A percentile compares a stretch with the other conserved stretches of the same genome.
phyloP scores from a whole-genome alignment of 2,329 filamentous ascomycete species.

The Colletotrichum incanum region DNA sequence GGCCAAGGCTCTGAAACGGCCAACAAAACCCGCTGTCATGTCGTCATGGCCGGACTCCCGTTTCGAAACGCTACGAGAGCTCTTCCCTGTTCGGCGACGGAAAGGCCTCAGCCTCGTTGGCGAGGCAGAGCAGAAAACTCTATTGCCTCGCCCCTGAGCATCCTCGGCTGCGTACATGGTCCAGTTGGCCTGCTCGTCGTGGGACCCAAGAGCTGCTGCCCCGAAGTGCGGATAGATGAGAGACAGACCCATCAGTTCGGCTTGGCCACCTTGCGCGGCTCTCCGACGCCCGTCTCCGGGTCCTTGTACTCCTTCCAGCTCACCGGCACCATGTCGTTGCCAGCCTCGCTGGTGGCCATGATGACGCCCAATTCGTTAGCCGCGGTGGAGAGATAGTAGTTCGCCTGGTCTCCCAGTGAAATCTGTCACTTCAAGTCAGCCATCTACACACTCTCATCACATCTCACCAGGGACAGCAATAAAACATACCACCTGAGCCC shows the following conservation, averaged over 20 bases:
- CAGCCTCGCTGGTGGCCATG: conserved; percentile 89
- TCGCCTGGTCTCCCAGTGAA: conserved; percentile 91
- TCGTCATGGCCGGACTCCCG: conserved; percentile 27
- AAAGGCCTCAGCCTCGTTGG: conserved; percentile 19
- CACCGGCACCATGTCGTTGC: conserved; percentile 92
- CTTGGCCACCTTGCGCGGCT: conserved; percentile 93
- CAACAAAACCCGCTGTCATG: conserved; percentile 26
- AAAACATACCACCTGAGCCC: conserved; percentile 81
- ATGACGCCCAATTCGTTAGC: conserved; percentile 94
- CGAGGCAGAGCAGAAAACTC: conserved; percentile 27
- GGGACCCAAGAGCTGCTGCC: background rate
- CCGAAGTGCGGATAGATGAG: conserved; percentile 6
- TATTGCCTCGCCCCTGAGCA: conserved; percentile 26
- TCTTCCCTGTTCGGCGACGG: conserved; percentile 23
- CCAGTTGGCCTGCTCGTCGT: conserved; percentile 3
- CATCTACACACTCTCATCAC: conserved; percentile 17
- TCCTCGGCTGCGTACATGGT: conserved; percentile 32
- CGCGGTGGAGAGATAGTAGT: conserved; percentile 95
- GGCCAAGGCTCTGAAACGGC: conserved; percentile 17
- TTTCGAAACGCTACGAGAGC: conserved; percentile 34
- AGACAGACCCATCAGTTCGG: conserved; percentile 75
- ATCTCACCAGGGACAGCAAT: background rate
- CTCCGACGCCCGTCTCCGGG: conserved; percentile 81
- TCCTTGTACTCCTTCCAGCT: conserved; percentile 97
- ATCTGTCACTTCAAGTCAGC: conserved; percentile 66